Conservation (phyloP, 2,329 filamentous ascomycete genomes). For the Beauveria rudraprayagi region DNA sequence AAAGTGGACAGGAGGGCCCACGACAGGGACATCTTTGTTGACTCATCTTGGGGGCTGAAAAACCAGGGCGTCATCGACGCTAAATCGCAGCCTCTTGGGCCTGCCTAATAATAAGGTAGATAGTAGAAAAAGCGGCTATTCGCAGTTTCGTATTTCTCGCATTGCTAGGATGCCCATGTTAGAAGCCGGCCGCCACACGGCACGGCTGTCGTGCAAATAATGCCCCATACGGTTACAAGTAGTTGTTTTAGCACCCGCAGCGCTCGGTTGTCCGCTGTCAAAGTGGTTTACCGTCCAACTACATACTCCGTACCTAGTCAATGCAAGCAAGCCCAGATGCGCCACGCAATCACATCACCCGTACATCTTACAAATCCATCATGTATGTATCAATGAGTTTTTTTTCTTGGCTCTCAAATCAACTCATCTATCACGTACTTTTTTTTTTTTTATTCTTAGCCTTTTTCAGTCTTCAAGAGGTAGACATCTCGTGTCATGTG, state of each 20-base stretch:
- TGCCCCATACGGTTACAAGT: not conserved
- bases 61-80: not conserved
- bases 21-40: not conserved
- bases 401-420: too few relatives aligned
- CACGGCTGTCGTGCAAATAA: not conserved
- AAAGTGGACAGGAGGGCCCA: not conserved
- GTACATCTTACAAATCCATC: too few relatives aligned
- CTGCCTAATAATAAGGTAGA: too few relatives aligned
- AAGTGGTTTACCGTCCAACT: not conserved
- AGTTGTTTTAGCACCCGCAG: not conserved
- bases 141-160: constrained; percentile 1
- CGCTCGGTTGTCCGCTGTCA: not conserved
- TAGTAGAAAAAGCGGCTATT: not conserved
- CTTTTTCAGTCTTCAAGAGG: too few relatives aligned
- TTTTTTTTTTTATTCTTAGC: too few relatives aligned
- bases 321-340: not conserved
- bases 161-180: not conserved
- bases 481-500: too few relatives aligned
- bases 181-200: not conserved
- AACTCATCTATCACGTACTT: too few relatives aligned
- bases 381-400: too few relatives aligned
- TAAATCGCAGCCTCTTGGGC: not conserved
- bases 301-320: not conserved
- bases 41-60: constrained; percentile 2
- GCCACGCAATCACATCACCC: not conserved